These are phyloP conservation scores for Taphrina pruni DNA, from an alignment of 1,139 yeast species.

Conservation along the genomic window DNA sequence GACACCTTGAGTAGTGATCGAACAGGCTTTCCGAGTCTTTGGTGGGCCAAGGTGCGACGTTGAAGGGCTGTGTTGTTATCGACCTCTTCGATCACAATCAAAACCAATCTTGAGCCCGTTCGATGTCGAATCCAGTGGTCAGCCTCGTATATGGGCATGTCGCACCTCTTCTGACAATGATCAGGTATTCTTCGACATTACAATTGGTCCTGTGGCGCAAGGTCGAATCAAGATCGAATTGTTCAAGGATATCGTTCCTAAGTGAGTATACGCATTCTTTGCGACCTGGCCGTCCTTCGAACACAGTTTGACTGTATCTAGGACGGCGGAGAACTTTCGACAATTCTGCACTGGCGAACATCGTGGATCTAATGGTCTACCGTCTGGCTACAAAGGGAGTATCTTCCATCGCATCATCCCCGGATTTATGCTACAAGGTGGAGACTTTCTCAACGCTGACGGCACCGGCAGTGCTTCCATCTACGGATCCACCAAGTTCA, in stretches of 20 bases:
- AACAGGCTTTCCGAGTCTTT: no score
- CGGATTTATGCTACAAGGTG: constrained; percentile 90
- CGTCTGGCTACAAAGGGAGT: constrained; percentile 77
- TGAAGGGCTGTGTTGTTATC: no score
- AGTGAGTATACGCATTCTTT: constrained; percentile 47
- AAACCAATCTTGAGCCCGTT: no score
- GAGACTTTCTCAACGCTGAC: constrained; percentile 81
- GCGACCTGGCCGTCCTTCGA: no score
- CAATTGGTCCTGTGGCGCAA: constrained; percentile 48
- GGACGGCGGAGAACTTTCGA: constrained; percentile 61
- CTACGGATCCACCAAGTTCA: constrained; percentile 69
- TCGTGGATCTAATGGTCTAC: constrained; percentile 52
- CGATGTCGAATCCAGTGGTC: neutral
- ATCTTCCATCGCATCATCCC: constrained; percentile 91
- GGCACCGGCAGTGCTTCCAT: constrained; percentile 58
- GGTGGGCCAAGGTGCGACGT: no score
- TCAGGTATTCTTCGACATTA: constrained; percentile 34
- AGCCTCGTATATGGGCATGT: neutral
- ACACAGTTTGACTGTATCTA: constrained; percentile 7
- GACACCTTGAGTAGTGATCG: no score
- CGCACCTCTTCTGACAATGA: neutral
- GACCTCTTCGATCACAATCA: no score
- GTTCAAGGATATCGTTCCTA: constrained; percentile 55
- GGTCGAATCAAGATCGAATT: constrained; percentile 59
- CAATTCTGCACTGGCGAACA: constrained; percentile 64